Conservation (phyloP, 345 rosid genomes). For the Reutealis trisperma region DNA sequence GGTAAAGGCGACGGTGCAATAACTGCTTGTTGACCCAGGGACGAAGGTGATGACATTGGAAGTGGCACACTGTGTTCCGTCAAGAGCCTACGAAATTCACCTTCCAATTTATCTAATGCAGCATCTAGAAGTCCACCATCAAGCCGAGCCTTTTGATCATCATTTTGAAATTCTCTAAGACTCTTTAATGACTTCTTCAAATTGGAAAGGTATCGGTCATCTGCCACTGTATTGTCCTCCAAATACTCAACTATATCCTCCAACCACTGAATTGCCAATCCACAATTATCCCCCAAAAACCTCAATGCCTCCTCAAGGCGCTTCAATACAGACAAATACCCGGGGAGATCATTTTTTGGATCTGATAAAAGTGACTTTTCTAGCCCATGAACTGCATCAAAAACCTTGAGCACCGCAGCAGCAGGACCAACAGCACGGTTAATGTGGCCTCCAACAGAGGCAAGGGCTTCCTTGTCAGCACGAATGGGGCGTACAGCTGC, state of each 20-base stretch:
- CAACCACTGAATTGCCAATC: constrained; percentile 96
- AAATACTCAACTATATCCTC: constrained; percentile 97
- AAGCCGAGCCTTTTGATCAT: constrained; percentile 42
- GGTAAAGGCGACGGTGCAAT: constrained; percentile 93
- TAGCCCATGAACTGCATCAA: constrained; percentile 94
- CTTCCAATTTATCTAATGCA: constrained; percentile 77
- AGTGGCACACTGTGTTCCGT: constrained; percentile 85
- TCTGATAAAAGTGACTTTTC: constrained; percentile 88
- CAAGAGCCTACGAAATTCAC: constrained; percentile 72
- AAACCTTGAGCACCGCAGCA: constrained; percentile 97
- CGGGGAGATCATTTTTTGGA: constrained; percentile 75
- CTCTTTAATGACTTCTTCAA: constrained; percentile 66
- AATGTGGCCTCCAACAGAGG: constrained; percentile 84
- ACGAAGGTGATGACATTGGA: constrained; percentile 71
- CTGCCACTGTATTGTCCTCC: constrained; percentile 84
- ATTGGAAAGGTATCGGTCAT: constrained; percentile 62
- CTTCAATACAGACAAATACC: constrained; percentile 81
- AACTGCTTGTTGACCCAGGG: constrained; percentile 63
- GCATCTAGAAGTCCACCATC: constrained; percentile 91
- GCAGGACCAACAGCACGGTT: constrained; percentile 99
- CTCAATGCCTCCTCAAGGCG: constrained; percentile 89
- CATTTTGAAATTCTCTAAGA: constrained; percentile 59
- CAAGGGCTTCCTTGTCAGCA: constrained; percentile 86
- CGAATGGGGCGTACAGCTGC: constrained; percentile 92
- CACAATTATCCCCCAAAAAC: constrained; percentile 90